phyloP scores from a whole-genome alignment of 768 basidiomycete species.

The Kwoniella botswanensis region DNA sequence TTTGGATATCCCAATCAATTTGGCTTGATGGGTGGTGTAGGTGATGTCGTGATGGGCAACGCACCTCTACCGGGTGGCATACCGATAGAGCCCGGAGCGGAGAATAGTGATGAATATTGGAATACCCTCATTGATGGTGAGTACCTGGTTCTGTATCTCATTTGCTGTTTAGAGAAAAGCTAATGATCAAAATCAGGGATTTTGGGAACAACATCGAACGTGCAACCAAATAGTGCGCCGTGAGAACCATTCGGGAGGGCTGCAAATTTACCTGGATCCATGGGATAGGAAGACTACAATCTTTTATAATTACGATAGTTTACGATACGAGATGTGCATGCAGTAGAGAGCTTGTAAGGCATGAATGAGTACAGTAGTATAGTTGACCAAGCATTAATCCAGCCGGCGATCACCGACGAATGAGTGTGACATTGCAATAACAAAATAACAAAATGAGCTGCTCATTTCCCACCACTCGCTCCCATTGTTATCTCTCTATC shows the following conservation, averaged over 20 bases:
- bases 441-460: no score
- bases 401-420: no score
- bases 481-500: no score
- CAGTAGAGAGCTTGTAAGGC: no score
- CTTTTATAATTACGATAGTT: constrained; percentile 7
- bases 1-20: constrained; percentile 27
- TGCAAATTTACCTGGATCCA: neutral
- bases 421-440: no score
- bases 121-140: constrained; percentile 57
- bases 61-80: constrained; percentile 10
- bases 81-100: constrained; percentile 29
- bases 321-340: neutral
- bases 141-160: constrained; percentile 13
- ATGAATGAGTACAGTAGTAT: no score
- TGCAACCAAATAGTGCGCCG: neutral
- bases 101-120: constrained; percentile 57
- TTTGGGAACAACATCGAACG: constrained; percentile 18
- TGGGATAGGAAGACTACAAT: neutral
- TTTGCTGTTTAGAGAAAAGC: neutral
- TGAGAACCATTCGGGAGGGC: neutral
- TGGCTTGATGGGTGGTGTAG: constrained; percentile 21
- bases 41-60: constrained; percentile 11
- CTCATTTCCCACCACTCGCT: no score
- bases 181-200: constrained; percentile 11
- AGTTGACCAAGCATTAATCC: no score